These are phyloP conservation scores for Batrachochytrium dendrobatidis DNA, from an alignment of 371 early-diverging fungal genomes.

Conservation along the genomic window DNA sequence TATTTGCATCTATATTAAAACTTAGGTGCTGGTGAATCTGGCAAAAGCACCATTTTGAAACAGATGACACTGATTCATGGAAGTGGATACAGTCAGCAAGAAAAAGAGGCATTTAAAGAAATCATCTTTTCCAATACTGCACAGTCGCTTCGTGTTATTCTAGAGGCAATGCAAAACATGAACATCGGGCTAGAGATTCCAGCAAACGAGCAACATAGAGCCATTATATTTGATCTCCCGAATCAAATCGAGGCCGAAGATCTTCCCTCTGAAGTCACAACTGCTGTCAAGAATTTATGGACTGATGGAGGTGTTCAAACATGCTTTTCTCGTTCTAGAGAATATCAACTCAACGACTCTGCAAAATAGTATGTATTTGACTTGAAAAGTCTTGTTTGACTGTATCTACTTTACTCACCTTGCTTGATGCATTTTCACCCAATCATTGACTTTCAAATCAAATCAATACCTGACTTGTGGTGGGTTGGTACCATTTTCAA, in stretches of 20 bases:
- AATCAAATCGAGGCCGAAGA: slow-evolving; percentile 76
- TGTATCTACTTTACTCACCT: no score
- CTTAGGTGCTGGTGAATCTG: slow-evolving; percentile 94
- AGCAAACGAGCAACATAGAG: slow-evolving; percentile 58
- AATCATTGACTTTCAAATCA: no score
- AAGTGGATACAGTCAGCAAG: slow-evolving; percentile 78
- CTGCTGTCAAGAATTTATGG: slow-evolving; percentile 80
- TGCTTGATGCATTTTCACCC: no score
- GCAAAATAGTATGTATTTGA: slow-evolving; percentile 64
- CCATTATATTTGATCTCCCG: slow-evolving; percentile 70
- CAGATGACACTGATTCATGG: slow-evolving; percentile 96
- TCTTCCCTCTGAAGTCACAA: slow-evolving; percentile 68
- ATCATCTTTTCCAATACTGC: slow-evolving; percentile 90
- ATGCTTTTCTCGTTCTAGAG: slow-evolving; percentile 67
- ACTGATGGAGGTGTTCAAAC: slow-evolving; percentile 74
- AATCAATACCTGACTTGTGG: no score
- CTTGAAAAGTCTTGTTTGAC: no score
- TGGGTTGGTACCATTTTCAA: no score
- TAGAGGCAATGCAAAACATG: slow-evolving; percentile 88
- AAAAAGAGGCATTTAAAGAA: slow-evolving; percentile 84
- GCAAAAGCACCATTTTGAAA: slow-evolving; percentile 93
- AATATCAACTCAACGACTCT: slow-evolving; percentile 89
- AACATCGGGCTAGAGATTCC: slow-evolving; percentile 50
- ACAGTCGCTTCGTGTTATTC: slow-evolving; percentile 88
- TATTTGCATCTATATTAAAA: neutral